These are phyloP conservation scores for Neopestalotiopsis sp. DNA, from an alignment of 2,329 filamentous ascomycete genomes.

Conservation along the genomic window DNA sequence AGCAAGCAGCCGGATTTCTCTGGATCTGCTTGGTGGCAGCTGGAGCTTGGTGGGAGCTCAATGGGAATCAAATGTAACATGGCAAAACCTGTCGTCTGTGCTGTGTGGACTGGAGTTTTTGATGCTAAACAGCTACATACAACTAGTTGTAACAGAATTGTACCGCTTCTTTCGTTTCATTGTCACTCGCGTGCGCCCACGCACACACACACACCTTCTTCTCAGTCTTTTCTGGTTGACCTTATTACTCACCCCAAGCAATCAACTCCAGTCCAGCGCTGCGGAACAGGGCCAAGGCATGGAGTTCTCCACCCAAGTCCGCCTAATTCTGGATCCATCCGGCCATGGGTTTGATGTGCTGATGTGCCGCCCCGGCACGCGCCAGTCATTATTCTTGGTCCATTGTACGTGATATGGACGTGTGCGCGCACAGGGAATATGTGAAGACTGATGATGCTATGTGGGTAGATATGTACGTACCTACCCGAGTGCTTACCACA, in stretches of 20 bases:
- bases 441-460: too few relatives aligned
- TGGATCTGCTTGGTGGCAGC: neutral
- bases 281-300: conserved; percentile 1
- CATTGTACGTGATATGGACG: too few relatives aligned
- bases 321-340: neutral
- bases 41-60: neutral
- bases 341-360: neutral
- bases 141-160: too few relatives aligned
- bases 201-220: too few relatives aligned
- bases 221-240: too few relatives aligned
- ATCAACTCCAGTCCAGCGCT: neutral
- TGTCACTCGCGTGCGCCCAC: too few relatives aligned
- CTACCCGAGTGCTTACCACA: neutral
- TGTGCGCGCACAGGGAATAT: neutral
- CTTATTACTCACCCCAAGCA: neutral
- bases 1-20: conserved; percentile 6
- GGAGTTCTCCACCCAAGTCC: conserved; percentile 1
- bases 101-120: neutral
- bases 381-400: neutral
- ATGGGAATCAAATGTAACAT: neutral
- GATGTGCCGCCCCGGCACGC: conserved; percentile 1
- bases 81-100: neutral
- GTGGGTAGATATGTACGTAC: neutral
- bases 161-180: too few relatives aligned
- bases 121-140: too few relatives aligned